phyloP scores from a whole-genome alignment of 1,284 basidiomycete species.

The Porogramme epimiltina region DNA sequence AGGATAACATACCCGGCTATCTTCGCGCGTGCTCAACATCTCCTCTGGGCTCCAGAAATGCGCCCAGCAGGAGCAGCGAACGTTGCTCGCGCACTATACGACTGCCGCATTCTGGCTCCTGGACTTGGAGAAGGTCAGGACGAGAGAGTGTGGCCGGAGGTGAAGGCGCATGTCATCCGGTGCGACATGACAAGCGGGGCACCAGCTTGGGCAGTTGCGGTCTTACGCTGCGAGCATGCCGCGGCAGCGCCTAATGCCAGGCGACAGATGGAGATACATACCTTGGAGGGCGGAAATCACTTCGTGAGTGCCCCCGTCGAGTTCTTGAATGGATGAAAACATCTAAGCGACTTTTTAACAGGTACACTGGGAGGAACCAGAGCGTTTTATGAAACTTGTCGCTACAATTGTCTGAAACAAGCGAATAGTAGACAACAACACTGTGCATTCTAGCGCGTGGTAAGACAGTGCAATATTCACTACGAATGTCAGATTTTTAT shows the following conservation, averaged over 20 bases:
- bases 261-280: slow-evolving; percentile 17
- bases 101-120: slow-evolving; percentile 4
- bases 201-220: slow-evolving; percentile 14
- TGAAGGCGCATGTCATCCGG: slow-evolving; percentile 20
- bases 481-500: too few relatives aligned
- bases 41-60: slow-evolving; percentile 8
- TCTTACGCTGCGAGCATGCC: slow-evolving; percentile 4
- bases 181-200: slow-evolving; percentile 23
- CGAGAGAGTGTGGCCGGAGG: slow-evolving; percentile 15
- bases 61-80: slow-evolving; percentile 10
- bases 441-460: too few relatives aligned
- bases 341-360: not conserved
- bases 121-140: slow-evolving; percentile 14
- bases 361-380: slow-evolving; percentile 24
- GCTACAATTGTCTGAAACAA: slow-evolving; percentile 6
- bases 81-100: slow-evolving; percentile 17
- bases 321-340: too few relatives aligned
- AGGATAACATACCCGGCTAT: slow-evolving; percentile 14
- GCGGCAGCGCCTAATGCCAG: slow-evolving; percentile 6
- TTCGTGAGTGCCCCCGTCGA: slow-evolving; percentile 21
- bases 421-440: too few relatives aligned
- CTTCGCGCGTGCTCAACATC: slow-evolving; percentile 16
- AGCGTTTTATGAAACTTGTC: slow-evolving; percentile 15
- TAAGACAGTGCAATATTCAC: too few relatives aligned
- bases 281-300: slow-evolving; percentile 25